phyloP scores from a whole-genome alignment of 2,329 filamentous ascomycete genomes.

The Diaporthe citri region DNA sequence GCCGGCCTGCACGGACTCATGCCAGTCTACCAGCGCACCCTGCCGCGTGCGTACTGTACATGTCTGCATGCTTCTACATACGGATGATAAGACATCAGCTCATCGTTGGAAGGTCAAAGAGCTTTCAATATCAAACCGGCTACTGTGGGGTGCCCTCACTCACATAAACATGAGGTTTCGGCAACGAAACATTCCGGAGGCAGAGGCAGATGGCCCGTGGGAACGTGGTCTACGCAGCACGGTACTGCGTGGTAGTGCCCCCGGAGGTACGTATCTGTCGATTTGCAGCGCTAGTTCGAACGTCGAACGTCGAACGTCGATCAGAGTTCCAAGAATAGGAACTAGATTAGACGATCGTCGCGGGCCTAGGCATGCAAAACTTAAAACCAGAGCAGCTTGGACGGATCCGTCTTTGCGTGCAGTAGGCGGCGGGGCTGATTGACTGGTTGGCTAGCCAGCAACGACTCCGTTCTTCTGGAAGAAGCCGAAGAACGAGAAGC shows the following conservation, averaged over 20 bases:
- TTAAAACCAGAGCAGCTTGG: constrained; percentile 28
- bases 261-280: constrained; percentile 27
- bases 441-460: constrained; percentile 2
- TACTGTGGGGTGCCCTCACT: constrained; percentile 1
- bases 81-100: constrained; percentile 21
- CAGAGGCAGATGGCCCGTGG: constrained; percentile 5
- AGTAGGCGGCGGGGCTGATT: neutral
- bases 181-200: constrained; percentile 28
- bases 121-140: constrained; percentile 25
- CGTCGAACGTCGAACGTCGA: constrained; percentile 29
- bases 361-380: constrained; percentile 14
- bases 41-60: constrained; percentile 9
- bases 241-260: neutral
- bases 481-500: constrained; percentile 25
- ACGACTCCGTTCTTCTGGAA: constrained; percentile 19
- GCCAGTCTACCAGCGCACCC: neutral
- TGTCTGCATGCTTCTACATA: neutral
- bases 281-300: constrained; percentile 32
- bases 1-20: constrained; percentile 26
- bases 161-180: constrained; percentile 28
- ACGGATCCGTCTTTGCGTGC: constrained; percentile 28
- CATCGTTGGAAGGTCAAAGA: constrained; percentile 17
- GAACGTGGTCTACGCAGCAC: constrained; percentile 9
- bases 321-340: constrained; percentile 35
- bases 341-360: constrained; percentile 32